Evolutionary conservation across 1,139 yeast genomes (phyloP), one percentile per base, ranked within the genome.

Genomic region (Casaregolazyma lundiana): DNA sequence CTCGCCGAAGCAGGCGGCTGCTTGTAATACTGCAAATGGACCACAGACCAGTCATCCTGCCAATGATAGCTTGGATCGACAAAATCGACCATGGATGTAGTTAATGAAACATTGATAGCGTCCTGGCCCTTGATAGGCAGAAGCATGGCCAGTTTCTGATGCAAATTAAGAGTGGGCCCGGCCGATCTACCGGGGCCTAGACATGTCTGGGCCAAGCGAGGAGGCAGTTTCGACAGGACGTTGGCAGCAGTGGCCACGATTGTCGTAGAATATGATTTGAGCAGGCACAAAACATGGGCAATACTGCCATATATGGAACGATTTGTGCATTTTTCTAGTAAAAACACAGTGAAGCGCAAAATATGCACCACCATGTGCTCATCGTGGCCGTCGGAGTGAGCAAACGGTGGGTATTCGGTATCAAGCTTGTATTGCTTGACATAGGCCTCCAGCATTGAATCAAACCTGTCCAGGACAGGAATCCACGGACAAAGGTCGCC

Each of bases 401-500:
- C 66, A 34, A 85, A 71, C 47, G 65, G 70, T 7, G 61, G 53
- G 75, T 73, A 50, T 59, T 62, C 77, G 15, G 72, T 70, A 26
- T 69, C 70, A 40, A 84, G 72, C 5, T 71, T 73, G 58, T 87
- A 84, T 52, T 77, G 77, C 11, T 65, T 64, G 20, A 84, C 76
- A 35, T 75, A 66, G 3, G 57, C 55, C 46, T 81, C 85, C 48
- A 87, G 68, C 16, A 86, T 73, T 11, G 71, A 75, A 61, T 89
- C 97, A 57, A 89, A 80, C 54, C 83, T 72, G 63, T 89, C 84
- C 54, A 90, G 69, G 1, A 87, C 78, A 0, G 83, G 76, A 17
- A 86, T 75, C 95, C 96, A 90, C 51, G 81, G 83, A 54, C 76
- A 76, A 39, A 90, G 65, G 55, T 86, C 90, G 22, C 88, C 89